Base-by-base conservation (phyloP, 2,329 filamentous ascomycete species). In the Fusarium mangiferae region DNA sequence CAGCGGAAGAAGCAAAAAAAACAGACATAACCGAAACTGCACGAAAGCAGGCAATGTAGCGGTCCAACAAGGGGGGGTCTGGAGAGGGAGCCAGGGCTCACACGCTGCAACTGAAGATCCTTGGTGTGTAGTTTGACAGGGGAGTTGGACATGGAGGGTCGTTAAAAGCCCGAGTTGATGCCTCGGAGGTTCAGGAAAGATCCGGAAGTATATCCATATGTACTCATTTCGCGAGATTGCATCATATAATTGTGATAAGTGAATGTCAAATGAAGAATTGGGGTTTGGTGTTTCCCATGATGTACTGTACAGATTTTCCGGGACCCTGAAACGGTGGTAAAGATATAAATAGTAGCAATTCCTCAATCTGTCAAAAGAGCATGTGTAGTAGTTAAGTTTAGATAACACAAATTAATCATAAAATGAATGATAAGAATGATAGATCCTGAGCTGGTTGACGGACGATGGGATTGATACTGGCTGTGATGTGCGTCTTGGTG, bases 1-100 rank as follows among this genome's bases (percentile, higher is more conserved):
- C 67, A 74, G 75, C 72, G 68, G 63, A 72, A 76, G 69, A 77
- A 77, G 74, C 72, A 77, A 77, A 61, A 24, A 28, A 26, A 68
- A 66, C 64, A 33, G 48, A 49, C 56, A 70, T 68, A 75, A 64
- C 51, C 62, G 63, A 68, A 51, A 49, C 49, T 46, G 54, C 65
- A 70, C 52, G 30, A 67, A 61, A 63, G 62, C 51, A 65, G 66
- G 39, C 45, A 61, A 55, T 63, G 12, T 33, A 57, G 62, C 57
- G 57, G 54, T 55, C 59, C 57, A 55, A 58, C 54, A 62, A 35
- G 41, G 51, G 33, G 28, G 54, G 41, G 28, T 26, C 30, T 49
- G 15, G 15, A n/a, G 36, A 55, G 36, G 22, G 26, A 42, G 38
- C 24, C 52, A 24, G 52, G 52, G 52, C 33, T 33, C 33, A 12